Conservation (phyloP, 352 stramenopile genomes). For the Peronosclerospora sorghi region DNA sequence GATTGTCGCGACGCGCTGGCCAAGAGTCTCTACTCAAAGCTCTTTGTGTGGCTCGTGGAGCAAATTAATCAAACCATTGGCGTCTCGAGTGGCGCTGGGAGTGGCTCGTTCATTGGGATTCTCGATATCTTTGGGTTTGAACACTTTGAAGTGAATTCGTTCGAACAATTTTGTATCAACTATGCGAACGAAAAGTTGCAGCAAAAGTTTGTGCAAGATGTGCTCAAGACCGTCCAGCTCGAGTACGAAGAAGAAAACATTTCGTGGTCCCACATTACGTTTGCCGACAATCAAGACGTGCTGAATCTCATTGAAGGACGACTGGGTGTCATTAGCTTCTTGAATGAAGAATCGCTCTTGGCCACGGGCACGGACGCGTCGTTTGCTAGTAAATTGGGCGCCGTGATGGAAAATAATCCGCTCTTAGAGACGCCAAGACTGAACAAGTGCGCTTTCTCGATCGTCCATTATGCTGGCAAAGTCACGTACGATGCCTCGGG, state of each 20-base stretch:
- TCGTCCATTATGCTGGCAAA: constrained; percentile 82
- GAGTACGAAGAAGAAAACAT: constrained; percentile 90
- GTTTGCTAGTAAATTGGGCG: constrained; percentile 83
- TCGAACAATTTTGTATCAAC: constrained; percentile 91
- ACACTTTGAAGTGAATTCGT: constrained; percentile 86
- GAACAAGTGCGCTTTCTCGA: constrained; percentile 74
- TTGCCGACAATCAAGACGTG: constrained; percentile 86
- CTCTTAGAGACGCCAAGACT: constrained; percentile 74
- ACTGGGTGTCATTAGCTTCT: constrained; percentile 79
- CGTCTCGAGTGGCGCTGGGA: constrained; percentile 28
- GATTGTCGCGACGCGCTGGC: constrained; percentile 89
- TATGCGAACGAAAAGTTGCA: constrained; percentile 90
- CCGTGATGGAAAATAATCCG: constrained; percentile 82
- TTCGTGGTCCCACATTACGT: constrained; percentile 84
- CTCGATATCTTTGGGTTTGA: constrained; percentile 92
- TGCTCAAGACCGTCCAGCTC: constrained; percentile 87
- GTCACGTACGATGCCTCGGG: constrained; percentile 75
- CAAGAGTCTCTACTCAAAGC: constrained; percentile 91
- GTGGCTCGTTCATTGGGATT: constrained; percentile 83
- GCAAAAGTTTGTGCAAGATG: constrained; percentile 80
- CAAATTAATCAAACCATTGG: constrained; percentile 89
- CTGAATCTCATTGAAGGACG: constrained; percentile 85
- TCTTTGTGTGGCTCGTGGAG: constrained; percentile 94
- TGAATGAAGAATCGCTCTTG: constrained; percentile 86
- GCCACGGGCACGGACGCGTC: constrained; percentile 73